Evolutionary conservation across 2,329 filamentous ascomycete species (phyloP), one percentile per base, ranked within the genome.

Genomic region (Chaetomiaceae sp.): DNA sequence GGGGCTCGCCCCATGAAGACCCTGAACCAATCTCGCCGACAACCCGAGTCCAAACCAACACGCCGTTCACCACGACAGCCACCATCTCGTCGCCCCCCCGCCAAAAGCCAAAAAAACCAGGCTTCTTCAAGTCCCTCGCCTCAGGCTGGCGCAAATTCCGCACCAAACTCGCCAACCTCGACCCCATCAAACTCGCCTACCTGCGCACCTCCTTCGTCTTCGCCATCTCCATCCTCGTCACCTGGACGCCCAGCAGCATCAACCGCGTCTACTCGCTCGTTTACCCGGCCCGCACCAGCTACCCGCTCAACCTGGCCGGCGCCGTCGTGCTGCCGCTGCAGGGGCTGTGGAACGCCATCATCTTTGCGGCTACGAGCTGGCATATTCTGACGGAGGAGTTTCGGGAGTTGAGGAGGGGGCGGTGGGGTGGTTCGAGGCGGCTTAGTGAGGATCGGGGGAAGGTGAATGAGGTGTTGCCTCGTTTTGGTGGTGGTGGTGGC

Each of bases 301-400:
- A 83, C 65, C 79, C 77, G 11, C 80, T 90, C 47, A 86, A 88
- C 65, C 78, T 89, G 47, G 79, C 82, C 1, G 84, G 85, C 6
- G 84, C 85, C 2, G 75, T 88, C 1, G 88, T 91, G 0, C 74
- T 92, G 4, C 88, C 89, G 0, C 74, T 90, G 1, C 89, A 92
- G 67, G 89, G 89, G 0, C 80, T 90, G 29, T 91, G 88, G 87
- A 92, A 92, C 65, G 80, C 83, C 27, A 72, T 89, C 48, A 89
- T 94, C 52, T 92, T 91, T 69, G 81, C 87, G 55, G 79, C 80
- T 5, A 88, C 87, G 1, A 88, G 77, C 59, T 78, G 74, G 71
- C 45, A 20, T 0, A 59, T 70, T 38, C 70, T 76, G 15, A 53
- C 33, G 6, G 65, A 65, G 8, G 68, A 70, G 59, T 31, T 59